Evolutionary conservation across 176 grass and related monocot genomes (phyloP).

Genomic region (Phyllostachys edulis): DNA sequence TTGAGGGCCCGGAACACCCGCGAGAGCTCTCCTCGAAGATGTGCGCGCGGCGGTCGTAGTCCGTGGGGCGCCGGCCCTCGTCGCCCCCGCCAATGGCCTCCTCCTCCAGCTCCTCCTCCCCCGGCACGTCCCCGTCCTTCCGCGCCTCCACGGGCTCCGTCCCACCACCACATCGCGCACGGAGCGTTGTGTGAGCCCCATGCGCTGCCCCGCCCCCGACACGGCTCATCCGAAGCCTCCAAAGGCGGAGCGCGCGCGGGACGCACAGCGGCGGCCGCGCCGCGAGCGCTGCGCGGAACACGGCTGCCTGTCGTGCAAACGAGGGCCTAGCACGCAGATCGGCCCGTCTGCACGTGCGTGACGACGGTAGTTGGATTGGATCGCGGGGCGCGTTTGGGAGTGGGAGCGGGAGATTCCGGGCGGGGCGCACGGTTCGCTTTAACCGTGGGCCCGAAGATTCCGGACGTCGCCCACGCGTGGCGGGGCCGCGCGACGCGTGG

Average conservation of each 20-base stretch:
- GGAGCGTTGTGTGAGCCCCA: not conserved
- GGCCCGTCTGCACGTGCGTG: not conserved
- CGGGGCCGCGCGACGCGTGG: slow-evolving; percentile 17
- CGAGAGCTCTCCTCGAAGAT: slow-evolving; percentile 84
- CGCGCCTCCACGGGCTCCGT: not conserved
- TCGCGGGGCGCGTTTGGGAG: not conserved
- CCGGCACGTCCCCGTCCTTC: not conserved
- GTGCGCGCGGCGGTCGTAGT: slow-evolving; percentile 78
- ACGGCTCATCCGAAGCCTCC: not conserved
- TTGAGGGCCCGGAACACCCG: slow-evolving; percentile 64
- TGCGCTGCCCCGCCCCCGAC: not conserved
- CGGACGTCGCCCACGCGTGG: slow-evolving; percentile 17
- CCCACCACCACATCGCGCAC: not conserved
- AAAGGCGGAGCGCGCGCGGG: not conserved
- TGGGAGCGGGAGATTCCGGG: too few species aligned
- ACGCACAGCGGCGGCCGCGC: too few species aligned
- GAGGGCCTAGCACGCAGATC: not conserved
- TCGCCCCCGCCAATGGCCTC: slow-evolving; percentile 51
- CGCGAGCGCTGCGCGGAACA: not conserved
- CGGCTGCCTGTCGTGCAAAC: slow-evolving; percentile 13
- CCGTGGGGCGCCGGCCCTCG: slow-evolving; percentile 55
- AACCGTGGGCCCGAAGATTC: slow-evolving; percentile 27
- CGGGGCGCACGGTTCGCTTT: not conserved
- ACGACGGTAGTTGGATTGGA: not conserved
- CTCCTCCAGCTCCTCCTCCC: slow-evolving; percentile 29